These are phyloP conservation scores for Scedosporium aurantiacum DNA, from an alignment of 2,329 filamentous ascomycete genomes.

Conservation along the genomic window DNA sequence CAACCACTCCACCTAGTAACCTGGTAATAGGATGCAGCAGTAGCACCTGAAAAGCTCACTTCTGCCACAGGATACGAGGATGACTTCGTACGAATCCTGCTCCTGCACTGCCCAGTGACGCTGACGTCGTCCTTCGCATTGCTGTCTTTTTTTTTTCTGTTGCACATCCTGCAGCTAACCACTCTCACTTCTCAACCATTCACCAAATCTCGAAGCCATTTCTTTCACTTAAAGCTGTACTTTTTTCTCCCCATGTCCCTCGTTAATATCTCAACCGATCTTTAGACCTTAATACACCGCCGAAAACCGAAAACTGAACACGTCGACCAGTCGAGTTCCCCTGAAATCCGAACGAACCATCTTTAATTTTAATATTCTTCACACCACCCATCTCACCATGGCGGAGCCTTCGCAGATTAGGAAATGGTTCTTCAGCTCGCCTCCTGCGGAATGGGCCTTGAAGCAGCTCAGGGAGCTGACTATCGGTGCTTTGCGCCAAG, in stretches of 20 bases:
- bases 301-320: too few relatives aligned
- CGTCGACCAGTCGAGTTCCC: background rate
- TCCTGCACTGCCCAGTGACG: background rate
- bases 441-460: conserved; percentile 83
- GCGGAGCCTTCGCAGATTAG: conserved; percentile 39
- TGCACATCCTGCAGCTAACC: background rate
- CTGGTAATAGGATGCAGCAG: background rate
- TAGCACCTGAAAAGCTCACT: background rate
- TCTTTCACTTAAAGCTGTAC: too few relatives aligned
- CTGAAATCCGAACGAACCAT: background rate
- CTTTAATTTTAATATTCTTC: background rate
- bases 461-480: conserved; percentile 70
- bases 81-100: background rate
- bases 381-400: conserved; percentile 25
- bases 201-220: background rate
- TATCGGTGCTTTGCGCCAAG: conserved; percentile 80
- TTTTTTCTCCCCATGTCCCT: background rate
- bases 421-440: conserved; percentile 73
- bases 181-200: background rate
- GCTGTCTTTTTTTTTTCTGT: background rate
- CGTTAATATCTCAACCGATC: background rate
- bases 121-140: background rate
- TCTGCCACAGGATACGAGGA: background rate
- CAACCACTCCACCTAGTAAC: background rate
- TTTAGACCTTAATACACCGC: background rate